Percentiles rank a stretch among this genome's conserved stretches.
phyloP scores from a whole-genome alignment of 2,329 filamentous ascomycete species.

The Stylonectria norvegica region DNA sequence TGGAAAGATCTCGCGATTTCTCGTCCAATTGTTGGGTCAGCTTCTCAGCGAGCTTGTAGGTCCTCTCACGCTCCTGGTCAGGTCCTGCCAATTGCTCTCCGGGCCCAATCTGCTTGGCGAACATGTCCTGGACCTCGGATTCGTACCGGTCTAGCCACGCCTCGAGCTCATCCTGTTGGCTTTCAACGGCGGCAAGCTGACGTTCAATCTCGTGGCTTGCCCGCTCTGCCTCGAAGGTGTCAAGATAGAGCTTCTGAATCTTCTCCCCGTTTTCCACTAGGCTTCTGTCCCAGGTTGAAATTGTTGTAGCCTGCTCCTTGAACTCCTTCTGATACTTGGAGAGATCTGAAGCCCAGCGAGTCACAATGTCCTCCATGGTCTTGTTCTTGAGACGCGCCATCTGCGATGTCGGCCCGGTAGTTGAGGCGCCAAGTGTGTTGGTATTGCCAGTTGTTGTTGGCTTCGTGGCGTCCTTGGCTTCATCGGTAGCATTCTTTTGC shows the following conservation, averaged over 20 bases:
- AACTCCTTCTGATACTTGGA: constrained; percentile 97
- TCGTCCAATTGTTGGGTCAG: constrained; percentile 86
- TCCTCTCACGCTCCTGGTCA: constrained; percentile 92
- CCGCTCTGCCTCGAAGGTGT: constrained; percentile 89
- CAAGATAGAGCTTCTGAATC: constrained; percentile 88
- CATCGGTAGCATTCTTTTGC: constrained; percentile 31
- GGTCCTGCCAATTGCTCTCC: constrained; percentile 77
- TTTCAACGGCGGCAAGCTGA: constrained; percentile 83
- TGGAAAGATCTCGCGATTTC: constrained; percentile 86
- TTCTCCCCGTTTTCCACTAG: constrained; percentile 93
- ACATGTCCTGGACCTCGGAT: constrained; percentile 83
- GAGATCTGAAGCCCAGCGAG: constrained; percentile 90
- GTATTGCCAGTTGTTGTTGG: constrained; percentile 28
- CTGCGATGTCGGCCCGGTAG: constrained; percentile 74
- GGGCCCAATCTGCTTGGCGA: constrained; percentile 72
- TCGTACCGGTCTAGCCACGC: constrained; percentile 90
- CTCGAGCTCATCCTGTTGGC: constrained; percentile 87
- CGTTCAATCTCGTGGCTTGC: constrained; percentile 92
- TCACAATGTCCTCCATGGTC: constrained; percentile 98
- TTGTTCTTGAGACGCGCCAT: constrained; percentile 94
- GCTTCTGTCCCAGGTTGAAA: constrained; percentile 86
- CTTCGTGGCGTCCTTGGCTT: constrained; percentile 29
- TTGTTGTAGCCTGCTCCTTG: constrained; percentile 81
- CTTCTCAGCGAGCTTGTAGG: constrained; percentile 93
- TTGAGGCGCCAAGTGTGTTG: constrained; percentile 64